Base-by-base conservation (phyloP, 2,329 filamentous ascomycete species). In the Ophiobolus disseminans region DNA sequence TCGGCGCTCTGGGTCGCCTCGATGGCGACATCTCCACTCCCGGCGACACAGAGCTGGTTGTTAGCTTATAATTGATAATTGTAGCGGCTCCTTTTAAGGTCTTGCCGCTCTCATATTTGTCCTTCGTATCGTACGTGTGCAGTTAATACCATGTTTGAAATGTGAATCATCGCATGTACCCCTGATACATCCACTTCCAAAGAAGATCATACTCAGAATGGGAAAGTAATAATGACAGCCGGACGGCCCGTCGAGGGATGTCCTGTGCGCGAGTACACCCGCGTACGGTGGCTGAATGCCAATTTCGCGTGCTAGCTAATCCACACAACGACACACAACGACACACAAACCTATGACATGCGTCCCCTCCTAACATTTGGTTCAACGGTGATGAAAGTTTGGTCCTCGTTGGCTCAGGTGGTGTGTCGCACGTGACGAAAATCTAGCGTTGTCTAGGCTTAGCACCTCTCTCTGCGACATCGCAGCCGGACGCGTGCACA, bases 51-150 rank as follows among this genome's bases (percentile, higher is more conserved):
- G 16, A 31, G 38, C 41, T 48, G 34, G 52, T 36, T 47, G 36
- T 41, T 42, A 50, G 46, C 28, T 57, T 45, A 57, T 58, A 60
- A 58, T 57, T 43, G 23, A 53, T 58, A 61, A 57, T 58, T 31
- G 28, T 39, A 48, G 40, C 35, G 50, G 40, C 42, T 26, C 28
- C 3, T 14, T 19, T 22, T 14, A 11, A 35, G 14, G 13, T 20
- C 22, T 40, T 21, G 13, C 14, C 49, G 26, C 22, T 25, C 7
- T 22, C 32, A 41, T 22, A 11, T 5, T 36, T 20, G 5, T 19
- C 6, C 8, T 36, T 6, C 5, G 30, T 14, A n/a, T 32, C 16
- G 25, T 9, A 10, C n/a, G n/a, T 28, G 25, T 28, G 25, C 5
- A n/a, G n/a, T 9, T n/a, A 28, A n/a, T 28, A 28, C 2, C 7